A percentile compares a stretch with the other conserved stretches of the same genome.
phyloP scores from a whole-genome alignment of 2,329 filamentous ascomycete species.

The Colletotrichum sp. region DNA sequence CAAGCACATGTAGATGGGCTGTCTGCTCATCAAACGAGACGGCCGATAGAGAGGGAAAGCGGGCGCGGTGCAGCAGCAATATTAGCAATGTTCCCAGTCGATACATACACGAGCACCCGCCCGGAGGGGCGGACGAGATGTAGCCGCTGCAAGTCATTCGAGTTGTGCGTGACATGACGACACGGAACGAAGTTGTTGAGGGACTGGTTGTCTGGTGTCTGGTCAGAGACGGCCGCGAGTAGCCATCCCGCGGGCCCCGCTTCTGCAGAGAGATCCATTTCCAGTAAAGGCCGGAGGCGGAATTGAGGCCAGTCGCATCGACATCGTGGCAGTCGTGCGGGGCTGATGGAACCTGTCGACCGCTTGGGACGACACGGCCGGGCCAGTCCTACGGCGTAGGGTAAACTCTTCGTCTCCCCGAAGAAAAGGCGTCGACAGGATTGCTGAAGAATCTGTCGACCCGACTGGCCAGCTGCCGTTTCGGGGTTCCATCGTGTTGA shows the following conservation, averaged over 20 bases:
- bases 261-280: slow-evolving; percentile 13
- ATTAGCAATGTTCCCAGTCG: not conserved
- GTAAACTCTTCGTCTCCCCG: not conserved
- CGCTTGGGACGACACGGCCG: not conserved
- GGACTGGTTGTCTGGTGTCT: not conserved
- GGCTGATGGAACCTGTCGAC: not conserved
- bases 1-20: not conserved
- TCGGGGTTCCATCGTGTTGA: slow-evolving; percentile 7
- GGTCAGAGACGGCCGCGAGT: not conserved
- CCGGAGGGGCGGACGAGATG: not conserved
- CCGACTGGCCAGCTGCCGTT: slow-evolving; percentile 11
- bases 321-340: slow-evolving; percentile 8
- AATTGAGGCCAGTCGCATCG: slow-evolving; percentile 14
- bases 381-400: not conserved
- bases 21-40: not conserved
- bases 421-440: not conserved
- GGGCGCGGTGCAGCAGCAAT: not conserved
- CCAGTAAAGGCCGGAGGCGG: slow-evolving; percentile 8
- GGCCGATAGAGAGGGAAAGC: not conserved
- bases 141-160: slow-evolving; percentile 22
- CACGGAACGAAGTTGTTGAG: not conserved
- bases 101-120: not conserved
- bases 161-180: slow-evolving; percentile 14
- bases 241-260: not conserved
- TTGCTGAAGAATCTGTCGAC: slow-evolving; percentile 8